Base-by-base conservation (phyloP, 129 eudicot species). In the Logfia minima region DNA sequence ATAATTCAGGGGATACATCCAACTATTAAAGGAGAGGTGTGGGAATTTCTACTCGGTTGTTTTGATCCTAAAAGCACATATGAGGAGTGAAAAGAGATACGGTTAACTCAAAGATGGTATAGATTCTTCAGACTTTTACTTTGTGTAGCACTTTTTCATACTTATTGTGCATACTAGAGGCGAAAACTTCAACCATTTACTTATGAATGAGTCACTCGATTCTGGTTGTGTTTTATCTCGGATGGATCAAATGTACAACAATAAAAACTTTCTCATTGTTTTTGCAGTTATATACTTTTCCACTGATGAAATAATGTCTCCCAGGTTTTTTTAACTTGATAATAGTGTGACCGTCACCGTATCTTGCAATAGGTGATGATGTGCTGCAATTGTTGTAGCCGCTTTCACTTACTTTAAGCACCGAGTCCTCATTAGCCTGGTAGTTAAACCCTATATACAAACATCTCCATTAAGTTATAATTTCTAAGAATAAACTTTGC, bases 11-110 rank as follows among this genome's bases (percentile, higher is more conserved):
- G 98, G 67, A 74, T 93, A 77, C 96, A 93, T 84, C 96, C 96
- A 35, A 68, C 92, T 29, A 90, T 90, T 65, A 88, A 88, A 82
- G 98, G 98, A 76, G 96, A 90, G 83, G 98, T 93, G 56, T 93
- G 98, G 96, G 96, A 93, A 82, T 90, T 88, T 73, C 81, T 93
- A 68, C 91, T 93, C 55, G 92, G 95, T 39, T 86, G 96, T 86
- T 93, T 78, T 88, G 98, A 93, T 80, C 96, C 98, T 63, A 82
- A 75, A 75, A 93, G 98, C 86, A 83, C 92, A 55, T 88, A 71
- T 84, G 96, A 88, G 22, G 98, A 92, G 80, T 83, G 96, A 65
- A 81, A 7, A 39, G 45, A 39, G 9, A 39, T 39, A 39, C 2
- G 45, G 11, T 39, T 8, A 39, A 39, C 45, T 39, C 11, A 11